Evolutionary conservation across 164 flowering plant genomes (phyloP), one percentile per base, ranked within the genome.

Genomic region (Akebia trifoliata): DNA sequence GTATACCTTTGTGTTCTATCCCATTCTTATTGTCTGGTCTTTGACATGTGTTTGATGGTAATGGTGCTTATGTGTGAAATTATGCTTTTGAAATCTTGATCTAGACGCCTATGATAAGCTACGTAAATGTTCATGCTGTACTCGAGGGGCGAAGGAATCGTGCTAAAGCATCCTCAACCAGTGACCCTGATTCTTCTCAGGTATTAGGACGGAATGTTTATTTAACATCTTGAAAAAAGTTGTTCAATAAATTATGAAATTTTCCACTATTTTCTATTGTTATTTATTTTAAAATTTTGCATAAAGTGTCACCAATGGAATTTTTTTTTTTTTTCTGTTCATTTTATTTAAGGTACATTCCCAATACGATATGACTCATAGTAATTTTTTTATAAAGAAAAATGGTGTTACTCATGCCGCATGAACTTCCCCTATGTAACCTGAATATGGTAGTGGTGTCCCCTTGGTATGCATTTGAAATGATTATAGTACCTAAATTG

Each of bases 21-120:
- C 1, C 47, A 21, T 26, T 35, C 59, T 22, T 40, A 21, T 7
- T 25, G 22, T 44, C 43, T 39, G 5, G 18, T 9, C 20, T 39
- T 39, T 39, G 6, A 11, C 18, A 52, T 52, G 22, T 22, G 14
- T 39, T 17, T 36, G 20, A 21, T 8, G 18, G 20, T n/a, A n/a
- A n/a, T n/a, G n/a, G n/a, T n/a, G n/a, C 26, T 31, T 7, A 31
- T 50, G n/a, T 17, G 21, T 20, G 15, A 3, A 17, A 8, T 58
- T 2, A 37, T 35, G 56, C 30, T 60, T 12, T 54, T 53, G 17
- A 11, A 22, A 45, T 52, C 29, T 51, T 62, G 8, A 47, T 40
- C 25, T 65, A 93, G 99, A 93, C 99, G 5, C 97, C 97, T 2
- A 90, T 87, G 97, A 63, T 90, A 42, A 86, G 86, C 63, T 93